A percentile compares a stretch with the other conserved stretches of the same genome.
Conservation (phyloP, 768 basidiomycete genomes). For the Collybia sp. region DNA sequence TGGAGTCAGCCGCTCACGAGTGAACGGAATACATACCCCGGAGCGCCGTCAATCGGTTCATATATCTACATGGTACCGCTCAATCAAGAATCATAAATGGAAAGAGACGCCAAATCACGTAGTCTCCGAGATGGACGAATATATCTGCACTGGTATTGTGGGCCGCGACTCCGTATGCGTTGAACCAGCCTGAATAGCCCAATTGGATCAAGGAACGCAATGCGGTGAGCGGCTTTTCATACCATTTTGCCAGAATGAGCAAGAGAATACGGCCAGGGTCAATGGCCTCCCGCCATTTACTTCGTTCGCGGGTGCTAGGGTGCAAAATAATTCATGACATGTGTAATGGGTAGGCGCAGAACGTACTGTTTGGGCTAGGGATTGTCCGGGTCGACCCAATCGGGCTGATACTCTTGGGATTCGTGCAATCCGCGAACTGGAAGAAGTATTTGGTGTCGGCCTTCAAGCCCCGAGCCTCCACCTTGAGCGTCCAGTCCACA, state of each 20-base stretch:
- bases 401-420: constrained; percentile 35
- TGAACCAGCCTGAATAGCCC: constrained; percentile 41
- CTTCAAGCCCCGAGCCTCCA: constrained; percentile 42
- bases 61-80: constrained; percentile 32
- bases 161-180: constrained; percentile 50
- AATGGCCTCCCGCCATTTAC: constrained; percentile 46
- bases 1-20: neutral
- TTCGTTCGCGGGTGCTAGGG: constrained; percentile 33
- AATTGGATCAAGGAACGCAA: neutral
- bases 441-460: constrained; percentile 50
- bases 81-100: too few species aligned
- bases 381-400: constrained; percentile 47
- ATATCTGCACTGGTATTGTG: constrained; percentile 21
- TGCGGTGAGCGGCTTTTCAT: constrained; percentile 1
- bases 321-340: neutral
- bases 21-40: constrained; percentile 12
- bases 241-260: constrained; percentile 46
- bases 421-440: constrained; percentile 47
- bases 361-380: constrained; percentile 36
- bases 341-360: neutral
- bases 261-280: constrained; percentile 49
- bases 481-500: constrained; percentile 53
- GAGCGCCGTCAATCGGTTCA: constrained; percentile 34
- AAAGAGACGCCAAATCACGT: neutral
- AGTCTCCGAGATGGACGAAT: neutral